Conservation (phyloP, 2,329 filamentous ascomycete species). For the Keithomyces neogunnii region DNA sequence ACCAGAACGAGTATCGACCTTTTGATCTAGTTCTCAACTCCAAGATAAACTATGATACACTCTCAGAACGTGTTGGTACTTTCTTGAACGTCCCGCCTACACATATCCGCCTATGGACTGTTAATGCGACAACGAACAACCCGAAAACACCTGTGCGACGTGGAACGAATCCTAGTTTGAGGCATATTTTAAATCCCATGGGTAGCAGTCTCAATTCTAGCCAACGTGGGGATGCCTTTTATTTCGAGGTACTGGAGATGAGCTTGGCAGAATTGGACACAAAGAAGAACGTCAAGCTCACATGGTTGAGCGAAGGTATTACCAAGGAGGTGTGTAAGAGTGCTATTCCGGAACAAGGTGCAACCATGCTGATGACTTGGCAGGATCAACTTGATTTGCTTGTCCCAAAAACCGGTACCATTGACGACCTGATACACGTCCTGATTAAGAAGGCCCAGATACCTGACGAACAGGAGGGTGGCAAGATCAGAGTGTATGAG, state of each 20-base stretch:
- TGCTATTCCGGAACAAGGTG: not conserved
- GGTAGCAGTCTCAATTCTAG: slow-evolving; percentile 63
- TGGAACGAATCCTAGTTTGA: slow-evolving; percentile 58
- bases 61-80: slow-evolving; percentile 75
- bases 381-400: slow-evolving; percentile 75
- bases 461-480: slow-evolving; percentile 60
- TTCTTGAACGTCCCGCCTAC: slow-evolving; percentile 70
- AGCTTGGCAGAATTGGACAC: slow-evolving; percentile 88
- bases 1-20: slow-evolving; percentile 47
- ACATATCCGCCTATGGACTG: slow-evolving; percentile 85
- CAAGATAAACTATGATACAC: slow-evolving; percentile 83
- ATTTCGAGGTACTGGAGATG: slow-evolving; percentile 90
- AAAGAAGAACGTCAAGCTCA: slow-evolving; percentile 79
- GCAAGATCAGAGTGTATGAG: slow-evolving; percentile 74
- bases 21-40: slow-evolving; percentile 77
- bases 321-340: slow-evolving; percentile 63
- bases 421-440: slow-evolving; percentile 68
- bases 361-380: not conserved
- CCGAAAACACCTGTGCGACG: slow-evolving; percentile 74
- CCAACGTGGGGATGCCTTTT: slow-evolving; percentile 70
- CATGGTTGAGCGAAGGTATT: slow-evolving; percentile 81
- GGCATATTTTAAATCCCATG: slow-evolving; percentile 68
- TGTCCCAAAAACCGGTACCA: slow-evolving; percentile 75
- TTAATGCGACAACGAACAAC: slow-evolving; percentile 67
- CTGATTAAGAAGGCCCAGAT: slow-evolving; percentile 76